Conservation (phyloP, 2,329 filamentous ascomycete species). For the Colletotrichum sp. region DNA sequence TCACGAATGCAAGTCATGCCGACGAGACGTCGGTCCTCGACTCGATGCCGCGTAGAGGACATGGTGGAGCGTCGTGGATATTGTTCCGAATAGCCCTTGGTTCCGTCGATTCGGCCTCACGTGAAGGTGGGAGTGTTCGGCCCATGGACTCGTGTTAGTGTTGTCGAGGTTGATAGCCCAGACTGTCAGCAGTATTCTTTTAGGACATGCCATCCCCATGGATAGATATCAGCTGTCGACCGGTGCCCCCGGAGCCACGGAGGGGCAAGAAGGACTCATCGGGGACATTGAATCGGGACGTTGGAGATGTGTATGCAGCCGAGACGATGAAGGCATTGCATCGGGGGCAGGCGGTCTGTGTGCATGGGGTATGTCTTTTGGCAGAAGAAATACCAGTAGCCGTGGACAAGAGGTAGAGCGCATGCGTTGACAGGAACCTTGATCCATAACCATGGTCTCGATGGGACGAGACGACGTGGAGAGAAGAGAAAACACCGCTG, state of each 20-base stretch:
- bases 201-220: too few relatives aligned
- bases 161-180: too few relatives aligned
- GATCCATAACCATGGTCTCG: background rate
- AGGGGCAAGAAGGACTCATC: background rate
- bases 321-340: background rate
- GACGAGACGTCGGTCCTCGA: background rate
- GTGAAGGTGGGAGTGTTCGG: fast-evolving
- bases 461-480: background rate
- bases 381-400: too few relatives aligned
- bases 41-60: background rate
- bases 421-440: too few relatives aligned
- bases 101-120: too few relatives aligned
- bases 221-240: too few relatives aligned
- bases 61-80: background rate
- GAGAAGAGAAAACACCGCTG: background rate
- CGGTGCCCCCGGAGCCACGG: background rate
- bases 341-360: background rate
- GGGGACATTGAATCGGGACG: too few relatives aligned
- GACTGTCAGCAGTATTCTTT: too few relatives aligned
- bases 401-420: too few relatives aligned
- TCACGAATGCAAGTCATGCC: background rate
- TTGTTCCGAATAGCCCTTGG: too few relatives aligned
- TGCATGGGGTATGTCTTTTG: too few relatives aligned
- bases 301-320: fast-evolving
- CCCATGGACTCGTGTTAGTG: too few relatives aligned